A percentile compares a stretch with the other conserved stretches of the same genome.
phyloP scores from a whole-genome alignment of 1,284 basidiomycete species.

The Ceratobasidium sp. region DNA sequence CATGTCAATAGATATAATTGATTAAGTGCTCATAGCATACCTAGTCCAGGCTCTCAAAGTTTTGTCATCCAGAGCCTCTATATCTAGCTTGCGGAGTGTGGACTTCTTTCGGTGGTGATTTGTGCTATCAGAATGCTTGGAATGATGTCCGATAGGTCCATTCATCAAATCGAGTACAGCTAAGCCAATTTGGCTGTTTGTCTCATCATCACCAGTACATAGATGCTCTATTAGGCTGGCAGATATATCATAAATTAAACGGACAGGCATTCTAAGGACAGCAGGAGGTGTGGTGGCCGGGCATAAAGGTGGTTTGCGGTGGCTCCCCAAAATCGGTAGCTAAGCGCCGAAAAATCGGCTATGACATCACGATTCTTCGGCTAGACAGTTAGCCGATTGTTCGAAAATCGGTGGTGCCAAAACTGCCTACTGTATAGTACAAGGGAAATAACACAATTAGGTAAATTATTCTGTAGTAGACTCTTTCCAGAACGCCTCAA shows the following conservation, averaged over 20 bases:
- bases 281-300: not conserved
- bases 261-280: not conserved
- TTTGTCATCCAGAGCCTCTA: not conserved
- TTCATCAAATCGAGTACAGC: not conserved
- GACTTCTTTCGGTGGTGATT: not conserved
- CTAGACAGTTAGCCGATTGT: too few species aligned
- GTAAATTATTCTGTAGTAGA: constrained; percentile 2
- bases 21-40: not conserved
- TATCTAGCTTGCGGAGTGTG: not conserved
- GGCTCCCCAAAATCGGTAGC: not conserved
- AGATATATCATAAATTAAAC: not conserved
- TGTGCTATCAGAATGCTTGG: not conserved
- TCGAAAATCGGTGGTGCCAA: too few species aligned
- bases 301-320: too few species aligned
- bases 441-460: constrained; percentile 14
- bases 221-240: not conserved
- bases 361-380: not conserved
- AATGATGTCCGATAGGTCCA: not conserved
- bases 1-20: not conserved
- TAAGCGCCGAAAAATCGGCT: not conserved
- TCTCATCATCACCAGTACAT: not conserved
- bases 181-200: not conserved
- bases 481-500: constrained; percentile 38
- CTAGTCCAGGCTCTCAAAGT: not conserved
- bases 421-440: constrained; percentile 16